Conservation (phyloP, 352 stramenopile species). For the Peronospora destructor region DNA sequence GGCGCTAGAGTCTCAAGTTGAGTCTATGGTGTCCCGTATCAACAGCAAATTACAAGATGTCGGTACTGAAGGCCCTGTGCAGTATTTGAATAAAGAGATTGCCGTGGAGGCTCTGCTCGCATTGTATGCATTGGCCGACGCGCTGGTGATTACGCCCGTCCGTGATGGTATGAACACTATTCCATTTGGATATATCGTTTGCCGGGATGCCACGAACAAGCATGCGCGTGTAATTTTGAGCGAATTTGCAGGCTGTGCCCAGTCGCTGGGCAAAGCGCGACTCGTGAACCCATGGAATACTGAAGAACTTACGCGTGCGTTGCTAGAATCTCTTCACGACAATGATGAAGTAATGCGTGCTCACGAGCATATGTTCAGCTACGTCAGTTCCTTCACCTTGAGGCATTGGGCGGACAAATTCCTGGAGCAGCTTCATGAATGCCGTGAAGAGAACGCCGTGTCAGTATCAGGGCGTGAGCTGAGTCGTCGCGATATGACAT, state of each 20-base stretch:
- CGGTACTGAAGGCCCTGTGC: conserved; percentile 74
- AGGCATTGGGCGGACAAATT: conserved; percentile 75
- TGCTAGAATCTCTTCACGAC: conserved; percentile 48
- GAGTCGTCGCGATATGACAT: conserved; percentile 82
- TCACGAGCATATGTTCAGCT: conserved; percentile 80
- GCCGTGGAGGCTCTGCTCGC: conserved; percentile 81
- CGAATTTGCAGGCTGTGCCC: conserved; percentile 86
- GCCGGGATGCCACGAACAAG: conserved; percentile 58
- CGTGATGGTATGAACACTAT: conserved; percentile 90
- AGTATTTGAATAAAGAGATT: conserved; percentile 89
- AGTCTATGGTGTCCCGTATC: conserved; percentile 86
- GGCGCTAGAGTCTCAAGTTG: conserved; percentile 79
- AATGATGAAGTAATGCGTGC: conserved; percentile 61
- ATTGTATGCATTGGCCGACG: conserved; percentile 81
- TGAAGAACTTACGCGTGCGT: conserved; percentile 53
- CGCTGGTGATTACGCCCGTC: conserved; percentile 79
- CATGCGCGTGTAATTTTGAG: conserved; percentile 84
- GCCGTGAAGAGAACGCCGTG: conserved; percentile 62
- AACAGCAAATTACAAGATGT: conserved; percentile 90
- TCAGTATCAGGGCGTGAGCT: conserved; percentile 66
- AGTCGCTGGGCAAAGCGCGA: conserved; percentile 77
- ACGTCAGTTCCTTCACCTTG: conserved; percentile 73
- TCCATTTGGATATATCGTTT: conserved; percentile 87
- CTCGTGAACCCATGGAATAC: conserved; percentile 88
- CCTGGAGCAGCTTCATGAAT: conserved; percentile 71